Base-by-base conservation (phyloP, 345 rosid species). In the Hypericum androsaemum region DNA sequence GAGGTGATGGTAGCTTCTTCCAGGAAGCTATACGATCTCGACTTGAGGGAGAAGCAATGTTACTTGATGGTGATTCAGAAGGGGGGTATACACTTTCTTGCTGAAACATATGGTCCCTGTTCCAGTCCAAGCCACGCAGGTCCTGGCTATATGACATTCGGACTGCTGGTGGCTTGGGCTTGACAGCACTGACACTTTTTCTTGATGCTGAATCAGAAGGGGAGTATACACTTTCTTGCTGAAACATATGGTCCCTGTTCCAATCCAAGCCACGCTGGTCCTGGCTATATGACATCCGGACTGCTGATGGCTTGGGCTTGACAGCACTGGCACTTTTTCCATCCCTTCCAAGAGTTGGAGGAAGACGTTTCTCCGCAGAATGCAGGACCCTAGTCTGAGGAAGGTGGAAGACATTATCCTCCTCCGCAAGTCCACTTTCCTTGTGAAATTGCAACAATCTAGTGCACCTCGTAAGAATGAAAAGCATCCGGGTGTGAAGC, bases 361-460 rank as follows among this genome's bases (percentile, higher is more conserved):
- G 71, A 63, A 81, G 68, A 63, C 70, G 74, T 75, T 84, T 88
- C 57, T 94, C 97, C 17, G 77, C 74, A 58, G 92, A 80, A 67
- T 76, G 79, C 71, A 86, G 62, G 56, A 83, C 66, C 62, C 94
- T 74, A 49, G 97, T 83, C 55, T 82, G 84, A 63, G 81, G 89
- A 72, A 86, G 85, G 69, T 77, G 88, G 13, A 83, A 69, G 47
- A 65, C 68, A 60, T 75, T 89, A 62, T 83, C 92, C 64, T 81
- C 80, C 56, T 86, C 95, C 2, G 88, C 85, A 57, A 83, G 74
- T 63, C 88, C 80, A 64, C 94, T 94, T 82, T 94, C 99, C 74
- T 94, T 94, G 74, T 94, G 99, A 54, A 94, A 94, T 73, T 94
- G 99, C 80, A 86, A 79, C 68, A 94, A 70, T 60, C 99, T 80